These are phyloP conservation scores for Camellia japonica DNA, from an alignment of 148 eudicot genomes.

Conservation along the genomic window DNA sequence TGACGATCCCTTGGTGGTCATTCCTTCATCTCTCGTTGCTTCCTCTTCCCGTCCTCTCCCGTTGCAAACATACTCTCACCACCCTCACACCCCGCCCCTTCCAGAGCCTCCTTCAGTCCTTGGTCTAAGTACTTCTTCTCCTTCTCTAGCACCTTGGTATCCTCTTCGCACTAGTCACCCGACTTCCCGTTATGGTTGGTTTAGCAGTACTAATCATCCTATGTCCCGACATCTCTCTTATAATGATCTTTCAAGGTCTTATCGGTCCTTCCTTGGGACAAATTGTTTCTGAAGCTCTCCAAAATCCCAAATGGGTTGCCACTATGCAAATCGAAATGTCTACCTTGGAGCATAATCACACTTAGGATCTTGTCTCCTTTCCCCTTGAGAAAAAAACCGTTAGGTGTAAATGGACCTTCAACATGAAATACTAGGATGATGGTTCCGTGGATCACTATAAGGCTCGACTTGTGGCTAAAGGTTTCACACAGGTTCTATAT, in stretches of 20 bases:
- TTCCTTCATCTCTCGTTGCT: background rate
- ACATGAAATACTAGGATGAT: background rate
- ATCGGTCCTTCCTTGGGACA: background rate
- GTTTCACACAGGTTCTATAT: background rate
- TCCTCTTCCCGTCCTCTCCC: background rate
- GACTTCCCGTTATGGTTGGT: background rate
- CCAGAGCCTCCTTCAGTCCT: background rate
- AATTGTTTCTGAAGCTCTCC: background rate
- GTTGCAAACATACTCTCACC: background rate
- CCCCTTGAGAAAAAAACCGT: background rate
- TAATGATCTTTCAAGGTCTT: background rate
- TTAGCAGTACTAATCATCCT: background rate
- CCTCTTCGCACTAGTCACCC: background rate
- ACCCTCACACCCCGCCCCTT: too few species aligned
- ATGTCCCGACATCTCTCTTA: background rate
- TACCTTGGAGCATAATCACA: too few species aligned
- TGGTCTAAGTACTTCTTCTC: background rate
- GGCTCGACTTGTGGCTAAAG: background rate
- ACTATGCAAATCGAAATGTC: too few species aligned
- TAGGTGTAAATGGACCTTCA: background rate
- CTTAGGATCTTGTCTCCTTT: background rate
- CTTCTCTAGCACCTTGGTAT: background rate
- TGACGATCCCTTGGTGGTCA: background rate
- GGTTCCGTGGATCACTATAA: background rate
- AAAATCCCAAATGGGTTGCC: too few species aligned